Evolutionary conservation across 768 basidiomycete genomes (phyloP).

Genomic region (Mrakia gelida): DNA sequence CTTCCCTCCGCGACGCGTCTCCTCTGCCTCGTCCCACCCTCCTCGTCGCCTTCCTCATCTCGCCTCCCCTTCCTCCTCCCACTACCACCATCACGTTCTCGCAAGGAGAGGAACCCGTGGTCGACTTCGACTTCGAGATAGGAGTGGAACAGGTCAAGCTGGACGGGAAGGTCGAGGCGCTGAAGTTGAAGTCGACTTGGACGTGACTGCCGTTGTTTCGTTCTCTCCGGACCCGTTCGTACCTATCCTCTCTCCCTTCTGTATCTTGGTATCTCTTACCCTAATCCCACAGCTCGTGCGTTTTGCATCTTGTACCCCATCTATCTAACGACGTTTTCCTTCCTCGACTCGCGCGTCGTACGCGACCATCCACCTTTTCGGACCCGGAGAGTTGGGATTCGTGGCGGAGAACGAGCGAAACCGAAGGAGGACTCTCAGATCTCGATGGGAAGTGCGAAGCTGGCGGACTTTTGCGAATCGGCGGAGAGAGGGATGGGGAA

Average conservation of each 20-base stretch:
- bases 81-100: background rate
- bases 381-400: too few relatives aligned
- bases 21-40: background rate
- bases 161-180: background rate
- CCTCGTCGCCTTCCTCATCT: background rate
- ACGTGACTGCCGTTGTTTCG: background rate
- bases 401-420: too few relatives aligned
- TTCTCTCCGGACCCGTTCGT: background rate
- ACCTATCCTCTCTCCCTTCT: background rate
- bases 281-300: background rate
- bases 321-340: background rate
- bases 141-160: background rate
- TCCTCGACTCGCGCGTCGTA: background rate
- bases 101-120: background rate
- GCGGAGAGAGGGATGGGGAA: too few relatives aligned
- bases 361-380: too few relatives aligned
- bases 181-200: background rate
- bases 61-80: background rate
- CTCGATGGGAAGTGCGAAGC: too few relatives aligned
- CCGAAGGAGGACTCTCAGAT: too few relatives aligned
- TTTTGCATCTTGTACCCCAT: background rate
- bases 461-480: too few relatives aligned
- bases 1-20: background rate
- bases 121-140: background rate
- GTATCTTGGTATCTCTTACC: background rate